These are phyloP conservation scores for Allium fistulosum DNA, from an alignment of 106 monocot species.

Conservation along the genomic window DNA sequence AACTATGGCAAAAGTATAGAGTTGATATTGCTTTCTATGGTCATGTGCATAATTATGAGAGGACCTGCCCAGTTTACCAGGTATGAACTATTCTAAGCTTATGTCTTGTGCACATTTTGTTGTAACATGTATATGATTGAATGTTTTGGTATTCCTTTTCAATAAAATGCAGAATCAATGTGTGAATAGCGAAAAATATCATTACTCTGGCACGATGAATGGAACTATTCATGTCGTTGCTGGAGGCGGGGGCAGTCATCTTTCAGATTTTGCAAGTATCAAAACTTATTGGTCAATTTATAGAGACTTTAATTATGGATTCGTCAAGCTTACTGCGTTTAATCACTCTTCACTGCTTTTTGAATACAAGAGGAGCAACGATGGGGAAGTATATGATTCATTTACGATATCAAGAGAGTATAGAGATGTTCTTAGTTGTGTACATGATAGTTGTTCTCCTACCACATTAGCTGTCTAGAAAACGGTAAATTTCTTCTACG, in stretches of 20 bases:
- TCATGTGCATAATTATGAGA: constrained; percentile 95
- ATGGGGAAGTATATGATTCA: constrained; percentile 77
- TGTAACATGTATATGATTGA: no score
- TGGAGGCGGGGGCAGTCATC: constrained; percentile 81
- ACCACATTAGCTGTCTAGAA: constrained; percentile 57
- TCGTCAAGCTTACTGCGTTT: constrained; percentile 85
- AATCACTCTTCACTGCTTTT: constrained; percentile 87
- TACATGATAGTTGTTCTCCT: constrained; percentile 63
- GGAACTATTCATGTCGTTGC: constrained; percentile 92
- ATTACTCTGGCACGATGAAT: constrained; percentile 60
- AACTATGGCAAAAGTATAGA: constrained; percentile 90
- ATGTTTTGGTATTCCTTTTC: neutral
- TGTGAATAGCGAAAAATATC: constrained; percentile 44
- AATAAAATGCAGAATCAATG: constrained; percentile 58
- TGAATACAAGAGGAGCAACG: constrained; percentile 78
- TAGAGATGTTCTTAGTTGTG: constrained; percentile 75
- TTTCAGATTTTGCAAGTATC: constrained; percentile 35
- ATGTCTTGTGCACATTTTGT: neutral
- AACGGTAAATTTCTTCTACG: no score
- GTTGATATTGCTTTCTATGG: constrained; percentile 94
- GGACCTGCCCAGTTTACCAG: constrained; percentile 91
- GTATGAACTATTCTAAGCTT: constrained; percentile 9
- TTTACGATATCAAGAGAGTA: constrained; percentile 91
- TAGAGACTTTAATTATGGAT: constrained; percentile 63
- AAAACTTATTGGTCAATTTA: constrained; percentile 63